phyloP scores from a whole-genome alignment of 2,329 filamentous ascomycete genomes.

The Fusarium gaditjirri region DNA sequence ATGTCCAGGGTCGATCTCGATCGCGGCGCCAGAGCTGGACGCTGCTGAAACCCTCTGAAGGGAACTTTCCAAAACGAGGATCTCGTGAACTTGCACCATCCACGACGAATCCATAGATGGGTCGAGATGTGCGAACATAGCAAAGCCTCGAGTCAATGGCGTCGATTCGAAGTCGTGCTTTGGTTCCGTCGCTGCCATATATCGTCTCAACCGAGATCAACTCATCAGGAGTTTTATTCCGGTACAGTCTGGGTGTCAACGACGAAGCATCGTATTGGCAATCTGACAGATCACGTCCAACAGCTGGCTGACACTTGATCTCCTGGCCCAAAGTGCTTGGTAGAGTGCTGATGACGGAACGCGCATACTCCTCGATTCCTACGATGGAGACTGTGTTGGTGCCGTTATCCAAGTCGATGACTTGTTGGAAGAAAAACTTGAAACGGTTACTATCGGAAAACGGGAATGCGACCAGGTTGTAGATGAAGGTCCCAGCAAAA shows the following conservation, averaged over 20 bases:
- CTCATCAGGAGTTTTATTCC: conserved; percentile 55
- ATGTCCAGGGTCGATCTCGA: conserved; percentile 80
- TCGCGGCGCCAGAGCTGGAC: conserved; percentile 85
- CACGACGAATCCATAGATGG: conserved; percentile 73
- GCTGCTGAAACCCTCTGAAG: conserved; percentile 71
- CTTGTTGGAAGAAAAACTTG: conserved; percentile 89
- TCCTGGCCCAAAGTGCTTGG: conserved; percentile 75
- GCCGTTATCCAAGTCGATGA: conserved; percentile 79
- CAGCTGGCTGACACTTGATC: conserved; percentile 62
- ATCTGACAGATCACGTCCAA: conserved; percentile 61
- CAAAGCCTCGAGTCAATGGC: conserved; percentile 84
- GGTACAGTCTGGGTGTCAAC: conserved; percentile 70
- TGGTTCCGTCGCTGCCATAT: conserved; percentile 51
- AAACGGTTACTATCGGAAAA: conserved; percentile 83
- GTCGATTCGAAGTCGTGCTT: conserved; percentile 72
- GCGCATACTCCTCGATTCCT: conserved; percentile 75
- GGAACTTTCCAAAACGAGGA: conserved; percentile 71
- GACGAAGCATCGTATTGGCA: conserved; percentile 76
- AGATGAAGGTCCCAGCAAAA: conserved; percentile 80
- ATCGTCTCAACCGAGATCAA: conserved; percentile 71
- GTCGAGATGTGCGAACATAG: conserved; percentile 75
- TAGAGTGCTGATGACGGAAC: conserved; percentile 72
- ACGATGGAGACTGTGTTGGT: conserved; percentile 74
- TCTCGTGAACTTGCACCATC: conserved; percentile 68
- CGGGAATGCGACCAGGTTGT: conserved; percentile 88